These are phyloP conservation scores for Ballota nigra DNA, from an alignment of 257 asterid genomes.

Conservation along the genomic window DNA sequence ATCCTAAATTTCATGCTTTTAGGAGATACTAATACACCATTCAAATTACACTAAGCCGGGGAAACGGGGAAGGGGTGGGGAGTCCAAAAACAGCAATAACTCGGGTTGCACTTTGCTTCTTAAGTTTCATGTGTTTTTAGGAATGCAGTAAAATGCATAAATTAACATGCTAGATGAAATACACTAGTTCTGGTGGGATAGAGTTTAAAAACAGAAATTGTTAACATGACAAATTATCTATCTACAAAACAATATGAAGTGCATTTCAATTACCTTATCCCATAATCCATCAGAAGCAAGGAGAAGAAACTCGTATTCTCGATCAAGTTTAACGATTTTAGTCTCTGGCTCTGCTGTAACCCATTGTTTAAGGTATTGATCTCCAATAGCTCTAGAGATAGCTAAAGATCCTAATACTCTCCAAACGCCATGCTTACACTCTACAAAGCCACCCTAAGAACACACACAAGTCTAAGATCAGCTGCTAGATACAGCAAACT, in stretches of 20 bases:
- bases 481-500: not conserved
- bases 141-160: not conserved
- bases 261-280: constrained; percentile 59
- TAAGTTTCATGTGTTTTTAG: too few species aligned
- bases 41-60: too few species aligned
- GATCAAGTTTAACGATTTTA: constrained; percentile 38
- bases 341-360: constrained; percentile 83
- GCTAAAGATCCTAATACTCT: constrained; percentile 86
- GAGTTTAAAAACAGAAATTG: not conserved
- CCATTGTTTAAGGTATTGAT: constrained; percentile 81
- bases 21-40: too few species aligned
- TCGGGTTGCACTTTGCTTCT: too few species aligned
- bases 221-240: not conserved
- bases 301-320: constrained; percentile 70
- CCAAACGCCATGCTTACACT: constrained; percentile 62
- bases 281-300: constrained; percentile 95
- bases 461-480: constrained; percentile 15
- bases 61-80: too few species aligned
- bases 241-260: not conserved
- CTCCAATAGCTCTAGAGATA: constrained; percentile 85
- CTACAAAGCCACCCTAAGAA: constrained; percentile 80
- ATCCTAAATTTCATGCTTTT: too few species aligned
- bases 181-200: not conserved
- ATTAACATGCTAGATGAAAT: not conserved
- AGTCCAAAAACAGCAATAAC: too few species aligned